A percentile compares a stretch with the other conserved stretches of the same genome.
phyloP scores from a whole-genome alignment of 192 early-diverging fungal species.

The Backusella morwellensis region DNA sequence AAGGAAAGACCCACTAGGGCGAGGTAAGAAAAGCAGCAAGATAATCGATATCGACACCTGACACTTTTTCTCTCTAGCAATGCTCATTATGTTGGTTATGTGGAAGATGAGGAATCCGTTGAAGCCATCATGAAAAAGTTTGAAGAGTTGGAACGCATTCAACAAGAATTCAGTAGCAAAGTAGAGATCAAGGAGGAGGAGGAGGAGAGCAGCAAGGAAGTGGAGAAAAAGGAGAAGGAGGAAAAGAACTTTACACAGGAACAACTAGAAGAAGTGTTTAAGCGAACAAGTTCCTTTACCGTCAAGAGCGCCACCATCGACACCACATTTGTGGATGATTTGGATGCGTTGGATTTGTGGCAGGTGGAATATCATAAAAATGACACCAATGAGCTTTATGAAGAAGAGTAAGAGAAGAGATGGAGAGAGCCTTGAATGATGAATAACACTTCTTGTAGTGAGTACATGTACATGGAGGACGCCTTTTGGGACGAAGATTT shows the following conservation, averaged over 20 bases:
- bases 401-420: conserved; percentile 65
- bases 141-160: conserved; percentile 89
- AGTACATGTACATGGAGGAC: conserved; percentile 81
- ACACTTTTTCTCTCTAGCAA: conserved; percentile 38
- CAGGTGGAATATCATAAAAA: conserved; percentile 71
- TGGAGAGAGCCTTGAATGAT: not conserved
- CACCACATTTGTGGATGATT: conserved; percentile 53
- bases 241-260: conserved; percentile 54
- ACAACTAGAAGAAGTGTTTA: conserved; percentile 89
- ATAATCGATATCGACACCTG: too few relatives aligned
- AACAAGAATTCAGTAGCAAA: conserved; percentile 61
- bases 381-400: conserved; percentile 71
- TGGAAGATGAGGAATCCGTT: conserved; percentile 94
- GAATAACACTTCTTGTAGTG: conserved; percentile 39
- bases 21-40: conserved; percentile 19
- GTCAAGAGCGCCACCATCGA: conserved; percentile 61
- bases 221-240: not conserved
- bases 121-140: conserved; percentile 99
- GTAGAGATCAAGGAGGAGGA: conserved; percentile 3
- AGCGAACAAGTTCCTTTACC: conserved; percentile 87
- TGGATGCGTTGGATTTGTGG: conserved; percentile 78
- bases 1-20: conserved; percentile 24
- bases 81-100: conserved; percentile 91
- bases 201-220: not conserved
- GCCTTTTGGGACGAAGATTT: conserved; percentile 78